A percentile compares a stretch with the other conserved stretches of the same genome.
Evolutionary conservation across 2,329 filamentous ascomycete genomes (phyloP).

Genomic region (Colletotrichum sp.): DNA sequence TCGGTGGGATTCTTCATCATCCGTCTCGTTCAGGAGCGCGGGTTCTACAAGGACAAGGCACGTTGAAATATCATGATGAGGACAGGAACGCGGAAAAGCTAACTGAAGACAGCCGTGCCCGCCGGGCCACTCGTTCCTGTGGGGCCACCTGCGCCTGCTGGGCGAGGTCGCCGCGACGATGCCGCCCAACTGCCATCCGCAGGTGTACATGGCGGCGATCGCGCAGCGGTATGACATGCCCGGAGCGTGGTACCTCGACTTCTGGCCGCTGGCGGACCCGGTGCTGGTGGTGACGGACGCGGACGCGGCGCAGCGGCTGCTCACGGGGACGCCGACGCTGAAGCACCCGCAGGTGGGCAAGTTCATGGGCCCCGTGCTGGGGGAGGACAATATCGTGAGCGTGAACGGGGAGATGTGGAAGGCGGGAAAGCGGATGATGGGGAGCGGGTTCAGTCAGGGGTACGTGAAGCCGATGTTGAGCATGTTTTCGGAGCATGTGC

Average conservation of each 20-base stretch:
- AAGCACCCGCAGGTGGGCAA: constrained; percentile 10
- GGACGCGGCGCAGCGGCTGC: constrained; percentile 25
- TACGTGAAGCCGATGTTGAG: constrained; percentile 26
- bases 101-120: background rate
- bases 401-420: constrained; percentile 32
- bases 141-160: constrained; percentile 25
- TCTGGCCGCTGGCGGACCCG: constrained; percentile 29
- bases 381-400: constrained; percentile 23
- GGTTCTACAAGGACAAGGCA: constrained; percentile 12
- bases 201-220: constrained; percentile 24
- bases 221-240: constrained; percentile 26
- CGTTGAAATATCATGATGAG: background rate
- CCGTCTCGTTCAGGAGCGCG: background rate
- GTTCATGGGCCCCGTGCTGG: constrained; percentile 25
- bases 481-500: constrained; percentile 26
- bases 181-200: constrained; percentile 26
- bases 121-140: constrained; percentile 24
- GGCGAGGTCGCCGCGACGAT: constrained; percentile 13
- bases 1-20: background rate
- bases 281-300: constrained; percentile 29
- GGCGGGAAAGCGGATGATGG: constrained; percentile 29
- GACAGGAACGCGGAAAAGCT: background rate
- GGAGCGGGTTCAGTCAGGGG: constrained; percentile 29
- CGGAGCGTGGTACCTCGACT: constrained; percentile 34
- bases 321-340: constrained; percentile 25